Evolutionary conservation across 83 land plant genomes (phyloP), one percentile per base, ranked within the genome.

Genomic region (Thuja plicata): DNA sequence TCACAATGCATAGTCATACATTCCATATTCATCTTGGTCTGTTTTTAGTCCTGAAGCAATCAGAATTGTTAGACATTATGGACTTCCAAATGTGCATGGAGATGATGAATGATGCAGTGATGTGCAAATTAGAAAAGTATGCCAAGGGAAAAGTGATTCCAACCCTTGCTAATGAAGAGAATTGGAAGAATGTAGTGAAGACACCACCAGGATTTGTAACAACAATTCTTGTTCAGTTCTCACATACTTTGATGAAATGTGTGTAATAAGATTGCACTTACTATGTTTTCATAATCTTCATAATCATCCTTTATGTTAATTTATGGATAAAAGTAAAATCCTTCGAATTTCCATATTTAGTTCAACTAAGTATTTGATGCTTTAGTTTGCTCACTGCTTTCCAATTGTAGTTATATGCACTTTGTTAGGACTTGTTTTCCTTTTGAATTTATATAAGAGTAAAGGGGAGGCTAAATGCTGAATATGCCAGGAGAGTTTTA

Each of bases 141-240:
- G 94, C 93, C 12, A 83, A 81, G 87, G 95, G 93, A 32, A 88
- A 86, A 55, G 79, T 13, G 54, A 15, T 38, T 16, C n/a, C 84
- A 71, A 92, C 97, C 35, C 92, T 92, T 13, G 86, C 73, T 13
- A 89, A 93, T 86, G 99, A 97, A 92, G 78, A 85, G 46, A 97
- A 95, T 60, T 98, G 99, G 99, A 98, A 98, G 90, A 97, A 97
- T 87, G 97, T 97, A 85, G 93, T 89, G 92, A 96, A 95, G 93
- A 90, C 94, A 92, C 85, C 19, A 41, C 98, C 97, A 0, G 92
- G 92, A 32, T 86, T 15, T 71, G 74, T 98, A 66, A 98, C 99
- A 3, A 91, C 89, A 45, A 87, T 98, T 13, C 79, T 97, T 38
- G 91, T 97, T 48, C 87, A 89, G 48, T 97, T 50, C 54, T 50